Evolutionary conservation across 257 asterid genomes (phyloP).

Genomic region (Buddleja alternifolia): DNA sequence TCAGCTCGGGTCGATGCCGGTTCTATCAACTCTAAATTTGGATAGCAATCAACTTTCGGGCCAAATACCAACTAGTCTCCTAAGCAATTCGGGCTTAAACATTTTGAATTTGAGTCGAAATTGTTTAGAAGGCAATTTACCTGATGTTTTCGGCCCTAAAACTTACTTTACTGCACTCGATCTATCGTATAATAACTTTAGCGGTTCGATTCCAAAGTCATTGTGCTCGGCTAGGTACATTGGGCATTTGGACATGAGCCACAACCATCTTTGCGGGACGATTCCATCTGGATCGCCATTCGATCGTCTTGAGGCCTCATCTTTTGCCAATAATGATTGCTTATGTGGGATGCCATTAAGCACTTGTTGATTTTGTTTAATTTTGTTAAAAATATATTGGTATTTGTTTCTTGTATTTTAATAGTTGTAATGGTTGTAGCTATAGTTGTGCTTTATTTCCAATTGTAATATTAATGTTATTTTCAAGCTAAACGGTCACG

Average conservation of each 20-base stretch:
- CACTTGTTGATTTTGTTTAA: constrained; percentile 45
- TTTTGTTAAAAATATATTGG: not conserved
- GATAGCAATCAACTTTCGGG: constrained; percentile 71
- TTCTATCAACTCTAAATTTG: constrained; percentile 75
- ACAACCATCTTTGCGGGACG: constrained; percentile 85
- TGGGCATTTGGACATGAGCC: constrained; percentile 92
- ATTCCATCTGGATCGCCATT: constrained; percentile 85
- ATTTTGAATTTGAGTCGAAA: constrained; percentile 75
- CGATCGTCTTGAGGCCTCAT: constrained; percentile 83
- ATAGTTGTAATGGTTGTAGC: not conserved
- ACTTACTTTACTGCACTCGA: constrained; percentile 76
- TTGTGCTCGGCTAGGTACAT: constrained; percentile 63
- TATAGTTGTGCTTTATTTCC: not conserved
- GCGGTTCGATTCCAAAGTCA: constrained; percentile 74
- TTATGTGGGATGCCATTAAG: constrained; percentile 83
- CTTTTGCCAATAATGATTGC: constrained; percentile 83
- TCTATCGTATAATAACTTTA: constrained; percentile 65
- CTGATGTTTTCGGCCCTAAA: constrained; percentile 72
- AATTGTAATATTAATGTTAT: not conserved
- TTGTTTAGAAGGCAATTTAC: constrained; percentile 65
- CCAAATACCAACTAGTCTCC: constrained; percentile 52
- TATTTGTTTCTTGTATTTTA: not conserved
- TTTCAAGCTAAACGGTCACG: no score
- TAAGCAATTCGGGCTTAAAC: constrained; percentile 72
- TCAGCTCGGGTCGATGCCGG: constrained; percentile 85